These are phyloP conservation scores for Lagenaria siceraria DNA, from an alignment of 306 rosid species.

Conservation along the genomic window DNA sequence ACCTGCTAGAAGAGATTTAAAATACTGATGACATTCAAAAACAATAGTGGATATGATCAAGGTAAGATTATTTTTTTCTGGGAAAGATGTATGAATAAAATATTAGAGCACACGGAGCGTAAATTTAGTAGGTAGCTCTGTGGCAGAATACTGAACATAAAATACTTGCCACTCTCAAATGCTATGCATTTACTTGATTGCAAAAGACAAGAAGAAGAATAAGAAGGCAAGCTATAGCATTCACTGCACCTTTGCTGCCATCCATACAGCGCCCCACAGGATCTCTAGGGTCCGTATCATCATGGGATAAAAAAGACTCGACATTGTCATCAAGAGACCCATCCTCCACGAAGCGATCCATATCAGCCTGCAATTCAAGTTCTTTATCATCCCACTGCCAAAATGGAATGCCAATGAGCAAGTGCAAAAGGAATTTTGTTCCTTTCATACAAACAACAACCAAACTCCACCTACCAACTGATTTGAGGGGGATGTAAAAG, in stretches of 20 bases:
- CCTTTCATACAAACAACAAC: constrained; percentile 18
- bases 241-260: constrained; percentile 84
- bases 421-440: constrained; percentile 52
- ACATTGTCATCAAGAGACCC: constrained; percentile 94
- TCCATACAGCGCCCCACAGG: constrained; percentile 89
- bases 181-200: background rate
- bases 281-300: constrained; percentile 90
- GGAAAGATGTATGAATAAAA: background rate
- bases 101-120: background rate
- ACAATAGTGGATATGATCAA: background rate
- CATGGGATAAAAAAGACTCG: constrained; percentile 95
- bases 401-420: constrained; percentile 86
- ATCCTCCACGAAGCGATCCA: constrained; percentile 94
- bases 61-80: background rate
- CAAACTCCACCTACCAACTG: constrained; percentile 67
- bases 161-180: background rate
- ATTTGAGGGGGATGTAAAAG: constrained; percentile 85
- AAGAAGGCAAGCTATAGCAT: constrained; percentile 1
- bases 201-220: background rate
- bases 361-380: constrained; percentile 99
- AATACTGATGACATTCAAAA: background rate
- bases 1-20: background rate
- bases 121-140: background rate
- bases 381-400: constrained; percentile 99
- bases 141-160: background rate